Percentiles rank a stretch among this genome's conserved stretches.
Evolutionary conservation across 164 flowering plant species (phyloP).

Genomic region (Berberis vulgaris): DNA sequence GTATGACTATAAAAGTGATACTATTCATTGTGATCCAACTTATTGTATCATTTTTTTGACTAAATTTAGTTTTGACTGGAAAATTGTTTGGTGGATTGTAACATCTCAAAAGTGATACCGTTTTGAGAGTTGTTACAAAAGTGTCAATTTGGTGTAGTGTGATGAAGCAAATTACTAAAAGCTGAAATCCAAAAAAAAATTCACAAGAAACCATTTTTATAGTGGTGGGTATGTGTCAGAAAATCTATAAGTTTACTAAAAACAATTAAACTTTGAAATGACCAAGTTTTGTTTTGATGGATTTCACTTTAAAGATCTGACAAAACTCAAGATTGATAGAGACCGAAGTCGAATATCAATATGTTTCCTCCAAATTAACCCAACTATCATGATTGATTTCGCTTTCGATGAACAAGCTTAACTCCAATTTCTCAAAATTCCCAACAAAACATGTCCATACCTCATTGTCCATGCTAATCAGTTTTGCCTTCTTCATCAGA

Average conservation of each 20-base stretch:
- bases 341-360: not conserved
- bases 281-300: conserved; percentile 2
- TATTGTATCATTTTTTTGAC: no score
- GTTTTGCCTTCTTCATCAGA: conserved; percentile 97
- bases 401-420: conserved; percentile 4
- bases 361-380: not conserved
- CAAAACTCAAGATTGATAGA: conserved; percentile 1
- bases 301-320: conserved; percentile 3
- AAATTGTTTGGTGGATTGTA: no score
- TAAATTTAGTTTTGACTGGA: no score
- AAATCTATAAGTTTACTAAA: not conserved
- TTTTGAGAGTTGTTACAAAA: no score
- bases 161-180: not conserved
- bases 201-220: not conserved
- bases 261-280: not conserved
- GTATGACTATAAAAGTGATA: no score
- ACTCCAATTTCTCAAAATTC: not conserved
- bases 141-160: no score
- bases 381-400: not conserved
- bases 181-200: not conserved
- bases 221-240: not conserved
- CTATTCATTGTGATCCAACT: no score
- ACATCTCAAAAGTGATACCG: no score
- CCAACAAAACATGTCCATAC: conserved; percentile 13
- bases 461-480: conserved; percentile 92